Conservation (phyloP, 345 rosid species). For the Lepidium sativum region DNA sequence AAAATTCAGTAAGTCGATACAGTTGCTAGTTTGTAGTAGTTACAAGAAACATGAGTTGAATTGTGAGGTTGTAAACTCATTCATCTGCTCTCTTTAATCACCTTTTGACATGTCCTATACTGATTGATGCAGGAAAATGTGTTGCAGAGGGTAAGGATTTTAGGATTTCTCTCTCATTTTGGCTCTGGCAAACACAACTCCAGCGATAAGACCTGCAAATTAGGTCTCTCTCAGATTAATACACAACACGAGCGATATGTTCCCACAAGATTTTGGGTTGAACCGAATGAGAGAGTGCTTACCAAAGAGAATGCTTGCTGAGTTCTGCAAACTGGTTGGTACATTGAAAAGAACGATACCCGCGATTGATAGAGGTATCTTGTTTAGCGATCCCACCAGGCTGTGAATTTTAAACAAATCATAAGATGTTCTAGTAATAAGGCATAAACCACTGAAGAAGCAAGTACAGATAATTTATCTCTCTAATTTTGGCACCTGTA, state of each 20-base stretch:
- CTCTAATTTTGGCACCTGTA: slow-evolving; percentile 56
- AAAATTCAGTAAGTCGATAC: background rate
- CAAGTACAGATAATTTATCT: too few relatives aligned
- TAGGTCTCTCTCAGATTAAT: slow-evolving; percentile 6
- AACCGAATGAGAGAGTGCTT: slow-evolving; percentile 9
- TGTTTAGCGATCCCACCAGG: slow-evolving; percentile 91
- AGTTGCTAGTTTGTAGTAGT: background rate
- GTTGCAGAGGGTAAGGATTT: background rate
- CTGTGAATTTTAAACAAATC: slow-evolving; percentile 37
- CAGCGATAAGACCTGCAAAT: slow-evolving; percentile 72
- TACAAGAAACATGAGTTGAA: background rate
- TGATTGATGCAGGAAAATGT: background rate
- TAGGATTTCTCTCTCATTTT: slow-evolving; percentile 66
- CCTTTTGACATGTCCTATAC: background rate
- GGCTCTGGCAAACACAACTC: slow-evolving; percentile 88
- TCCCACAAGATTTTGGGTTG: background rate
- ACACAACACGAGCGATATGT: background rate
- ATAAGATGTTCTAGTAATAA: background rate
- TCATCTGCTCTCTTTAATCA: background rate
- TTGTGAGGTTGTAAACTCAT: slow-evolving; percentile 9
- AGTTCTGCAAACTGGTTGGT: slow-evolving; percentile 88
- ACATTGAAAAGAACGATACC: slow-evolving; percentile 85
- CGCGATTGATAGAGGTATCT: slow-evolving; percentile 81
- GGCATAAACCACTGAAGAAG: too few relatives aligned
- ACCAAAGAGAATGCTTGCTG: slow-evolving; percentile 94